phyloP scores from a whole-genome alignment of 768 basidiomycete genomes.

The Tulasnella calospora region DNA sequence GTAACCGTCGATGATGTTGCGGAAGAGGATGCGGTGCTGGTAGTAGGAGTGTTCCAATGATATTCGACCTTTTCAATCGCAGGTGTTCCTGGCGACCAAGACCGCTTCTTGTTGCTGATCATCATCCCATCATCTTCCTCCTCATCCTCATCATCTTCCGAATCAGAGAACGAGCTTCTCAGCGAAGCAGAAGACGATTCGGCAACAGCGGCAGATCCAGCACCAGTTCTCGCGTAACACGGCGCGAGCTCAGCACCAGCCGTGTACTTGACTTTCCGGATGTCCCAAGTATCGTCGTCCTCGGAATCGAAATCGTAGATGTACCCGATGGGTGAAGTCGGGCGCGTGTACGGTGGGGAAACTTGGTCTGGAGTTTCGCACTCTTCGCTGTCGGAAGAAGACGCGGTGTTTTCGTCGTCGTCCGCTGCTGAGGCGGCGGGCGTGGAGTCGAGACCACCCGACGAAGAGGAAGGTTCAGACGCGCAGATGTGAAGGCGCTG shows the following conservation, averaged over 20 bases:
- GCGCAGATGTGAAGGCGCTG: conserved; percentile 1
- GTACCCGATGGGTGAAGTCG: neutral
- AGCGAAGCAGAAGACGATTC: neutral
- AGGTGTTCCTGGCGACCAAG: neutral
- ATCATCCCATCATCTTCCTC: neutral
- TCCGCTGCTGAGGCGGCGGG: neutral
- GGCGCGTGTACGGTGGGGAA: neutral
- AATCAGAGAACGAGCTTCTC: neutral
- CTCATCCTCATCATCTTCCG: conserved; percentile 9
- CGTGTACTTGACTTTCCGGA: neutral
- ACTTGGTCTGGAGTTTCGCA: neutral
- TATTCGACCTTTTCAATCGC: neutral
- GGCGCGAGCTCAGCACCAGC: conserved; percentile 6
- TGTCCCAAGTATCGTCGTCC: conserved; percentile 6
- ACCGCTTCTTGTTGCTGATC: neutral
- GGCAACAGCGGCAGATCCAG: too few species aligned
- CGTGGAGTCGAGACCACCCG: conserved; percentile 3
- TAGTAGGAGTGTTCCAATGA: neutral
- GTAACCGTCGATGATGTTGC: neutral
- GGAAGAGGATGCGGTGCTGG: neutral
- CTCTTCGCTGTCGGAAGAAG: neutral
- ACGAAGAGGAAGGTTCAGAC: conserved; percentile 1
- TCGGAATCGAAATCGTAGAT: neutral
- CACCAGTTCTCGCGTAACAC: neutral
- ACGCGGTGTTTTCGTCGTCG: neutral